Evolutionary conservation across 768 basidiomycete species (phyloP).

Genomic region (Calocybe cyanea): DNA sequence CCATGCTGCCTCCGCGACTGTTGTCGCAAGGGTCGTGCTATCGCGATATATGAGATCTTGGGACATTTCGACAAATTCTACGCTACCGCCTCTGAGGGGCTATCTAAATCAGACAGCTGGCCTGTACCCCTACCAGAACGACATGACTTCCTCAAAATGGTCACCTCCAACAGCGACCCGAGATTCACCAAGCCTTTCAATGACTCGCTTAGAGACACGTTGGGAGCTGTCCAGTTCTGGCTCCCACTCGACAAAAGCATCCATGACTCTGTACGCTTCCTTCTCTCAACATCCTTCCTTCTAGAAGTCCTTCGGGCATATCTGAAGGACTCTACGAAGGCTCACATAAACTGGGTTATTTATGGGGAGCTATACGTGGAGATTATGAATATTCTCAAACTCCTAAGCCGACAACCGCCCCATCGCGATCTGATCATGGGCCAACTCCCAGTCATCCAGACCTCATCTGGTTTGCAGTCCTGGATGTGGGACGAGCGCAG

Average conservation of each 20-base stretch:
- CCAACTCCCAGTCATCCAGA: conserved; percentile 1
- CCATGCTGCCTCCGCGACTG: conserved; percentile 7
- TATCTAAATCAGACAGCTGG: neutral
- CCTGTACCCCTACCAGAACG: conserved; percentile 1
- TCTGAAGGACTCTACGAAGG: neutral
- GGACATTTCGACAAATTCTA: conserved; percentile 9
- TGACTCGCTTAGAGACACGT: neutral
- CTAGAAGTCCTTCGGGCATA: conserved; percentile 7
- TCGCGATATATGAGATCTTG: conserved; percentile 13
- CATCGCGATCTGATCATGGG: neutral
- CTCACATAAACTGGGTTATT: conserved; percentile 8
- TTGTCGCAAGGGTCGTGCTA: conserved; percentile 12
- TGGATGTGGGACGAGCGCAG: conserved; percentile 1
- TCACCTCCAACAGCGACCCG: neutral
- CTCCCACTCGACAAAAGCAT: conserved; percentile 1
- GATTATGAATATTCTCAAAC: neutral
- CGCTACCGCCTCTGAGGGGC: neutral
- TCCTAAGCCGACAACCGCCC: neutral
- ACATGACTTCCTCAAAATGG: conserved; percentile 1
- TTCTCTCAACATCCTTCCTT: conserved; percentile 7
- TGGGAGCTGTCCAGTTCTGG: conserved; percentile 1
- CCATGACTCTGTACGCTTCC: neutral
- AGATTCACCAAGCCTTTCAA: neutral
- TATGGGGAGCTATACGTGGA: conserved; percentile 3
- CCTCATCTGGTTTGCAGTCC: conserved; percentile 7